Evolutionary conservation across 306 rosid genomes (phyloP), one percentile per base, ranked within the genome.

Genomic region (Spatholobus suberectus): DNA sequence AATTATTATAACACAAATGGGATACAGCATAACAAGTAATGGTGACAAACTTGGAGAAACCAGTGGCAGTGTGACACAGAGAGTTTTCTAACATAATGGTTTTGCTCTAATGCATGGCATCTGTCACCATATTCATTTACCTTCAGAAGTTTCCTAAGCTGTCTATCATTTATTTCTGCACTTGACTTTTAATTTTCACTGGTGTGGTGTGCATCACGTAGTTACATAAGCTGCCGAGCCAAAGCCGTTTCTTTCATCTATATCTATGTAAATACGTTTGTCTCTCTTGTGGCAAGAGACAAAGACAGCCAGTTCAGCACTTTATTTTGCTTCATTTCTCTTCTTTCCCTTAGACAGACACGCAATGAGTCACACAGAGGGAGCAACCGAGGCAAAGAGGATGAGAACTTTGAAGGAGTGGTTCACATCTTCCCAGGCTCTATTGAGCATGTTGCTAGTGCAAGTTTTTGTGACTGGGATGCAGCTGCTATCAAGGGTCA

Each of bases 391-490:
- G 35, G 38, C 8, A 54, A 73, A 43, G 49, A 67, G 4, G 1
- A 65, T 63, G 77, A 58, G 9, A 46, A 63, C 4, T 41, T 2
- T 70, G 52, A 81, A 58, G 70, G 72, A 73, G 41, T 79, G 73
- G 85, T 89, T 89, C 70, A 41, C 8, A 15, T 78, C 85, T 24
- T 92, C 89, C 0, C 32, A 86, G 58, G 52, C 76, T 14, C 54
- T 78, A n/a, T 4, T 89, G 12, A 86, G 90, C 15, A 92, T 94
- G 97, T 26, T 90, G 41, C 5, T 82, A 1, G 97, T 90, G 52
- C 94, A 90, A 79, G 1, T 88, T 1, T 71, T 92, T 41, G 81
- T 85, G 1, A 67, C 88, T 0, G 97, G 95, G 54, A 66, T 90
- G 88, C 95, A 92, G 43, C 10, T 92, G 34, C 81, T 94, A 0